phyloP scores from a whole-genome alignment of 1,284 basidiomycete species.

The Sporisorium reilianum region DNA sequence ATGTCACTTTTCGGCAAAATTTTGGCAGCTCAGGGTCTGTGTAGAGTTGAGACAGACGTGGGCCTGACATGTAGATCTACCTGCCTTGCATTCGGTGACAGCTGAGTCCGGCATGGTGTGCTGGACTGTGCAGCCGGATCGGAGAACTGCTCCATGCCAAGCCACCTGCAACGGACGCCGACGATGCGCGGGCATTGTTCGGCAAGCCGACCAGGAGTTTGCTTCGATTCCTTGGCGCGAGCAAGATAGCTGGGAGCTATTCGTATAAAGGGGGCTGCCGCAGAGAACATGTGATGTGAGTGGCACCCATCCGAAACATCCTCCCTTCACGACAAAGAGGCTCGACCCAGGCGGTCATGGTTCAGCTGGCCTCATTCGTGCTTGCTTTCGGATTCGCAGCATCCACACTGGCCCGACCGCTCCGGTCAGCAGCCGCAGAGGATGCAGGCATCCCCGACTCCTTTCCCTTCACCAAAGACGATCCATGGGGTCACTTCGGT shows the following conservation, averaged over 20 bases:
- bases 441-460: neutral
- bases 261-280: neutral
- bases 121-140: neutral
- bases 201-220: neutral
- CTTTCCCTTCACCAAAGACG: constrained; percentile 14
- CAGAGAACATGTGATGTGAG: neutral
- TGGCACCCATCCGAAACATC: neutral
- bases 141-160: too few relatives aligned
- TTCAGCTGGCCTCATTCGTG: neutral
- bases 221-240: neutral
- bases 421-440: neutral
- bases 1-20: constrained; percentile 14
- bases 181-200: neutral
- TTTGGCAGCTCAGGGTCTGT: neutral
- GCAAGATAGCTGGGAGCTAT: neutral
- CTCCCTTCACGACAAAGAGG: neutral
- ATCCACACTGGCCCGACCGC: constrained; percentile 12
- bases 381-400: neutral
- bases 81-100: neutral
- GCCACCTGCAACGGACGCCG: neutral
- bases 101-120: neutral
- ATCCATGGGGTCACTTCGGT: constrained; percentile 31
- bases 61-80: neutral
- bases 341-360: neutral
- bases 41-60: constrained; percentile 1